A percentile compares a stretch with the other conserved stretches of the same genome.
Conservation (phyloP, 2,329 filamentous ascomycete genomes). For the Talaromyces sp. region DNA sequence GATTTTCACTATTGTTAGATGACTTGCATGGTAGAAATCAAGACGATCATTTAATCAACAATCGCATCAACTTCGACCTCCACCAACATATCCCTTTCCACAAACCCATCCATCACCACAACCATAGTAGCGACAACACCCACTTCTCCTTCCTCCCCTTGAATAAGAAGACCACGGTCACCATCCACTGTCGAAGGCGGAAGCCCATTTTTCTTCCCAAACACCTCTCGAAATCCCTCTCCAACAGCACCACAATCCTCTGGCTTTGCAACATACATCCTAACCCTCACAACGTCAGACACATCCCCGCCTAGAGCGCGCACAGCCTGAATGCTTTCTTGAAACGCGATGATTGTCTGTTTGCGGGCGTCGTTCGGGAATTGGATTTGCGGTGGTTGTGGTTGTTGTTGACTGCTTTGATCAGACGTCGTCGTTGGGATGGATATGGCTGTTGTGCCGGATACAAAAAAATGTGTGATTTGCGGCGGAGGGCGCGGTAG, state of each 20-base stretch:
- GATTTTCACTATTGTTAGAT: background rate
- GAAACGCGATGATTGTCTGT: background rate
- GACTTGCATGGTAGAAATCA: background rate
- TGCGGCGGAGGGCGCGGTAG: background rate
- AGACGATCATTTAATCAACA: slow-evolving; percentile 3
- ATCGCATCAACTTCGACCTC: slow-evolving; percentile 37
- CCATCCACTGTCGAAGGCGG: background rate
- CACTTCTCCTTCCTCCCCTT: background rate
- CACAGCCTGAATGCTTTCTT: background rate
- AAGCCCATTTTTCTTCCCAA: background rate
- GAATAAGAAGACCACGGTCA: background rate
- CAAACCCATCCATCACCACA: slow-evolving; percentile 28
- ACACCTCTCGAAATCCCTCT: background rate
- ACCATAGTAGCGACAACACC: background rate
- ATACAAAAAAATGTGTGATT: slow-evolving; percentile 1
- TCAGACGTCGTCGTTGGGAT: background rate
- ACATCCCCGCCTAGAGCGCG: background rate
- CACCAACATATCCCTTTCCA: slow-evolving; percentile 33
- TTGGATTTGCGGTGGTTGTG: background rate
- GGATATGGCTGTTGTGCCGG: background rate
- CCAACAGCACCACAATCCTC: background rate
- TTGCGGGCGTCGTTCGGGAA: background rate
- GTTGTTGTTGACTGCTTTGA: background rate
- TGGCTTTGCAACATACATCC: background rate
- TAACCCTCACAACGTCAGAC: background rate